Evolutionary conservation across 2,329 filamentous ascomycete species (phyloP).

Genomic region (Malbranchea cinnamomea): DNA sequence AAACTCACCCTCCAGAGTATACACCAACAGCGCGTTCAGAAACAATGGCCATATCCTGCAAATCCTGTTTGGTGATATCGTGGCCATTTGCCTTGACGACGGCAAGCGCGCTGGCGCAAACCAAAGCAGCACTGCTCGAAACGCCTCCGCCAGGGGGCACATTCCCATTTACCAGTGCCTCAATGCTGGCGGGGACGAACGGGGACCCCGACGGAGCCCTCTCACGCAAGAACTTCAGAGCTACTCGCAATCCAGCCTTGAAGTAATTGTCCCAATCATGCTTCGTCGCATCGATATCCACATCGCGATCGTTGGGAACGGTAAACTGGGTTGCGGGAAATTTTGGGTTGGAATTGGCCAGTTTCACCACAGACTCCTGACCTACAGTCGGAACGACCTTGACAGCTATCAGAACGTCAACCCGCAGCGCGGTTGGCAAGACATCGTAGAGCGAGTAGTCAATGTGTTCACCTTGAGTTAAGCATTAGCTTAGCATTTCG

Average conservation of each 20-base stretch:
- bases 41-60: conserved; percentile 86
- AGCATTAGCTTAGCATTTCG: no score
- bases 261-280: conserved; percentile 99
- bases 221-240: conserved; percentile 56
- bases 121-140: conserved; percentile 86
- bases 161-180: conserved; percentile 78
- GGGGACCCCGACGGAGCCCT: conserved; percentile 46
- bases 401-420: conserved; percentile 80
- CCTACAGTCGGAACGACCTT: conserved; percentile 29
- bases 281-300: conserved; percentile 71
- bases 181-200: conserved; percentile 62
- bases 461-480: no score
- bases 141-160: conserved; percentile 86
- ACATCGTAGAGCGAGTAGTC: conserved; percentile 97
- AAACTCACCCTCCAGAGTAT: conserved; percentile 73
- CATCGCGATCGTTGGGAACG: conserved; percentile 44
- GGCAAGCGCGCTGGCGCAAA: conserved; percentile 76
- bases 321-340: conserved; percentile 65
- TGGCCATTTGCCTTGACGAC: conserved; percentile 77
- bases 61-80: conserved; percentile 72
- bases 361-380: conserved; percentile 49
- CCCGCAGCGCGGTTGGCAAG: conserved; percentile 85
- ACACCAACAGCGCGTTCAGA: conserved; percentile 90
- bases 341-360: conserved; percentile 67
- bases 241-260: conserved; percentile 76